Base-by-base conservation (phyloP, 768 basidiomycete species). In the Suillus plorans region DNA sequence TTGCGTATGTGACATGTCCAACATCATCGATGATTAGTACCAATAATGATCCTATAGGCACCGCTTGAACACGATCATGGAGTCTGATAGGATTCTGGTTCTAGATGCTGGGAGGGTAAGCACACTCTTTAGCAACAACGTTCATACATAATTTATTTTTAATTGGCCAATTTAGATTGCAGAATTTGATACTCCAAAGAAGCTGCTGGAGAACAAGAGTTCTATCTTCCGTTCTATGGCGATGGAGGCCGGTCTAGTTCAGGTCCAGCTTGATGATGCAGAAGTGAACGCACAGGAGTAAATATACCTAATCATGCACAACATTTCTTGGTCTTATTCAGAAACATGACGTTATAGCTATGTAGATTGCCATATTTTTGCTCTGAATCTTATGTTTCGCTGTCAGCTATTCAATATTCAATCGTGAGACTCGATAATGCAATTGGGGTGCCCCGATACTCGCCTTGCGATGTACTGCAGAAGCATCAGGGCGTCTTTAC, bases 1-100 rank as follows among this genome's bases (percentile, higher is more conserved):
- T 95, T 70, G 93, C 92, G 87, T 92, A 78, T 70, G 86, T 82
- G 63, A 20, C 20, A 9, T 12, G 10, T 34, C 4, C 20, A 1
- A 37, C 10, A 7, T 4, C 3, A 13, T 20, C 16, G 7, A 12
- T 16, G 5, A 39, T 39, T 66, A 67, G 61, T 60, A 41, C 25
- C 60, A 16, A 45, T 60, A 1, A 25, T 28, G 22, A 62, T 58
- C 0, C 61, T 25, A 34, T 52, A 92, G 89, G 45, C 87, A 96
- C 78, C 86, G 91, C 31, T 78, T 94, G 39, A 92, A 94, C 73
- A 94, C 93, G 1, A 94, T 94, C 68, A 82, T 93, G 39, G 87
- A 92, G 69, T 94, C 89, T 42, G 88, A 91, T 65, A 85, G 88
- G 31, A 86, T 97, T 20, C 74, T 97, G 36, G 95, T 97, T 2